A percentile compares a stretch with the other conserved stretches of the same genome.
These are phyloP conservation scores for Ocimum tenuiflorum DNA, from an alignment of 257 asterid genomes.

Conservation along the genomic window DNA sequence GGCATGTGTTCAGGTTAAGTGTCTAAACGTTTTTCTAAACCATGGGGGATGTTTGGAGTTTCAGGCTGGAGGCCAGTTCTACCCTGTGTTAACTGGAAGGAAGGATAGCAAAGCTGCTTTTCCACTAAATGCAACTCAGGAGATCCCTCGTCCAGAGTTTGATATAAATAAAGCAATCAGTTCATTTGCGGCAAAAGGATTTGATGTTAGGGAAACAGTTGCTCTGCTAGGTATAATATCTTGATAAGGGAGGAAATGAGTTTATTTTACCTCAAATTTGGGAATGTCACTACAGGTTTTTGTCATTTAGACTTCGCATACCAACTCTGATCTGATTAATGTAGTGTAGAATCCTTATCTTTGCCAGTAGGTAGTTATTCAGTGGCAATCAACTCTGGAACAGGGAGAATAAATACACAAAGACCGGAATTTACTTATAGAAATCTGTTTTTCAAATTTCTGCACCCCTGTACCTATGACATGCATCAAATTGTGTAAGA, in stretches of 20 bases:
- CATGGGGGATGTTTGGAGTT: slow-evolving; percentile 13
- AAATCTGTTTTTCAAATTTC: background rate
- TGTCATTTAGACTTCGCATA: background rate
- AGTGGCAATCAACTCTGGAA: background rate
- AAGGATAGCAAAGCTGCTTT: slow-evolving; percentile 43
- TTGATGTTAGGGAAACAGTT: slow-evolving; percentile 50
- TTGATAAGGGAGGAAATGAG: too few species aligned
- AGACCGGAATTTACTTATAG: background rate
- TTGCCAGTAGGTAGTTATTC: background rate
- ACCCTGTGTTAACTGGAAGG: slow-evolving; percentile 67
- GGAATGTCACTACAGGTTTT: background rate
- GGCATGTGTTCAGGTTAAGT: slow-evolving; percentile 8
- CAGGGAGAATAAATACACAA: background rate
- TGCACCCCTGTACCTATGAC: background rate
- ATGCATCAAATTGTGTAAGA: background rate
- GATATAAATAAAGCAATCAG: slow-evolving; percentile 23
- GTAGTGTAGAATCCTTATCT: background rate
- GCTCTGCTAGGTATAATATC: slow-evolving; percentile 49
- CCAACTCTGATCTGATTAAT: background rate
- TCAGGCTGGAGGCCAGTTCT: slow-evolving; percentile 86
- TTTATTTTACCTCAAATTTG: background rate
- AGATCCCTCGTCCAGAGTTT: slow-evolving; percentile 59
- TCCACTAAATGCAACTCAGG: slow-evolving; percentile 27
- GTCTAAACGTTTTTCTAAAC: background rate
- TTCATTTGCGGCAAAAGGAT: slow-evolving; percentile 56